Conservation (phyloP, 106 monocot species). For the Dendrobium catenatum region DNA sequence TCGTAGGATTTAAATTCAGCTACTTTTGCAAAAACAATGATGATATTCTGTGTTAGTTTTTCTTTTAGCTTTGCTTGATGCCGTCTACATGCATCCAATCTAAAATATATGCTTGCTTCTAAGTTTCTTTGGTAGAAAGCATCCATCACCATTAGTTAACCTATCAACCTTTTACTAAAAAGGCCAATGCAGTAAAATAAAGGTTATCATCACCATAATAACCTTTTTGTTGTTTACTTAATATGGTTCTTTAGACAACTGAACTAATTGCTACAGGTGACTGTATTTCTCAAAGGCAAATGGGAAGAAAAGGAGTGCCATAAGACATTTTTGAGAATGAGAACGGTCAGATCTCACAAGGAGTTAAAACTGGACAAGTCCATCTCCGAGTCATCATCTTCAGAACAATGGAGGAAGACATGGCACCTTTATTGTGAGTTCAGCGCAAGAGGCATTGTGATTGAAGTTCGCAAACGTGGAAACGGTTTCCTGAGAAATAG, state of each 20-base stretch:
- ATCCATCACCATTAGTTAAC: no score
- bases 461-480: slow-evolving; percentile 40
- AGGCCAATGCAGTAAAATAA: not conserved
- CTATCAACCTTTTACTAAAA: no score
- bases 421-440: slow-evolving; percentile 87
- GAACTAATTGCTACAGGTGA: slow-evolving; percentile 36
- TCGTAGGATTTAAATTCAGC: no score
- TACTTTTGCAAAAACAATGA: no score
- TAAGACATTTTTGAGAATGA: slow-evolving; percentile 46
- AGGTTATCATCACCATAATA: not conserved
- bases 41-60: no score
- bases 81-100: no score
- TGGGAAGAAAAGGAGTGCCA: slow-evolving; percentile 26
- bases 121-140: no score
- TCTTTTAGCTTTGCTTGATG: no score
- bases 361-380: slow-evolving; percentile 59
- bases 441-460: slow-evolving; percentile 52
- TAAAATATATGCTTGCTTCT: no score
- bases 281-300: slow-evolving; percentile 69
- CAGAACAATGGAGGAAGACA: slow-evolving; percentile 46
- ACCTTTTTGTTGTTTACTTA: not conserved
- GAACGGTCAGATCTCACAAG: slow-evolving; percentile 59
- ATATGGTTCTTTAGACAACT: not conserved
- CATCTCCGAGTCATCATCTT: slow-evolving; percentile 19
- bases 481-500: slow-evolving; percentile 40